Percentiles rank a stretch among this genome's conserved stretches.
Conservation (phyloP, 1,284 basidiomycete species). For the Hemileia vastatrix region DNA sequence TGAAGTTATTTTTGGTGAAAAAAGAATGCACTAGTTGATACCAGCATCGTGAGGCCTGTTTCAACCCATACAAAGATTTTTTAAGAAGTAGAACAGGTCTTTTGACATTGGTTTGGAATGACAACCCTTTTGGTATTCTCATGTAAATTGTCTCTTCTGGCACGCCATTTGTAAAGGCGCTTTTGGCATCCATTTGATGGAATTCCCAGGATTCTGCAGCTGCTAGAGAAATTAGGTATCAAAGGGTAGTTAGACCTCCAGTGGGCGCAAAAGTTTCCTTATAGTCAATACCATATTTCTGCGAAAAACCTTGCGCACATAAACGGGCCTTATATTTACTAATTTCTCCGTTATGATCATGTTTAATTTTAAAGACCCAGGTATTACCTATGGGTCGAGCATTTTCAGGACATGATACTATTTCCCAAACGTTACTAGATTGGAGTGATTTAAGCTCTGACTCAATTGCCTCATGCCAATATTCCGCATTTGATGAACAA, state of each 20-base stretch:
- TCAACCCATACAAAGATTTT: constrained; percentile 8
- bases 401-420: background rate
- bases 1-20: background rate
- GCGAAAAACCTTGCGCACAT: background rate
- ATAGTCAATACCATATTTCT: background rate
- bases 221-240: background rate
- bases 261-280: constrained; percentile 10
- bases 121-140: background rate
- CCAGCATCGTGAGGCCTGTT: constrained; percentile 6
- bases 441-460: background rate
- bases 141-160: constrained; percentile 3
- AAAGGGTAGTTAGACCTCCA: background rate
- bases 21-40: background rate
- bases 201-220: background rate
- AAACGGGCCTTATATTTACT: constrained; percentile 4
- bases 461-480: background rate
- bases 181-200: background rate
- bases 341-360: constrained; percentile 4
- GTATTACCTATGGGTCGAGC: background rate
- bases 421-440: background rate
- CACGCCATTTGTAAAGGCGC: background rate
- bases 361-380: constrained; percentile 5
- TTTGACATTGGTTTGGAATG: too few relatives aligned
- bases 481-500: too few relatives aligned
- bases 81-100: background rate